Evolutionary conservation across 805 yeast species (phyloP).

Genomic region (Yamadazyma philogaea): DNA sequence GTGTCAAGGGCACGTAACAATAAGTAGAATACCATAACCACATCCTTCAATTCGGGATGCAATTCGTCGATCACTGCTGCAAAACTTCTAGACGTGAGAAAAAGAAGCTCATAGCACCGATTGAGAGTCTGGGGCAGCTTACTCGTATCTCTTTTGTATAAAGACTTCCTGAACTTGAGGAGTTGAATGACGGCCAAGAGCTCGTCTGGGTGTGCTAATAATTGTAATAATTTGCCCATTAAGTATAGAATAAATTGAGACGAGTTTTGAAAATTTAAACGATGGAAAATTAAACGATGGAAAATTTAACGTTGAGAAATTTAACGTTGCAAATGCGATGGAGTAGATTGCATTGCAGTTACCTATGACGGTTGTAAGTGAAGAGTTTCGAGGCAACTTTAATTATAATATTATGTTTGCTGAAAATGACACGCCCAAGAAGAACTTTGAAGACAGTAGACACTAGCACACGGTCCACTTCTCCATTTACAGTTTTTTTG

Average conservation of each 20-base stretch:
- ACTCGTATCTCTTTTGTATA: conserved; percentile 46
- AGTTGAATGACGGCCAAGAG: conserved; percentile 64
- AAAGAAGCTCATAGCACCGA: conserved; percentile 67
- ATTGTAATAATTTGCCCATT: conserved; percentile 61
- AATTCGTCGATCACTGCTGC: conserved; percentile 91
- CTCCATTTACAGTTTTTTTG: too few relatives aligned
- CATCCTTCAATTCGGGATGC: conserved; percentile 82
- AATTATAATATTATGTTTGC: too few relatives aligned
- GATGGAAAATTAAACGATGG: too few relatives aligned
- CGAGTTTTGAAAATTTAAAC: too few relatives aligned
- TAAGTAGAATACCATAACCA: conserved; percentile 79
- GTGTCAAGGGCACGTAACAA: conserved; percentile 91
- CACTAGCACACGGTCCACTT: too few relatives aligned
- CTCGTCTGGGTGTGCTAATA: conserved; percentile 70
- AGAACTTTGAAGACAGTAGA: too few relatives aligned
- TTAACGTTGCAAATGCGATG: not conserved
- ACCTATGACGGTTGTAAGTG: too few relatives aligned
- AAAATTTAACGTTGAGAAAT: not conserved
- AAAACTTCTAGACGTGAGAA: conserved; percentile 81
- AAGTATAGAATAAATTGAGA: not conserved
- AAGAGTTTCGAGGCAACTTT: too few relatives aligned
- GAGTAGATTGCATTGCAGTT: too few relatives aligned
- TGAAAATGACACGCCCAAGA: too few relatives aligned
- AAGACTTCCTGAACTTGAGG: conserved; percentile 48
- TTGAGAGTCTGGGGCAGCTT: conserved; percentile 30